Evolutionary conservation across 495 filamentous ascomycete species (phyloP).

Genomic region (Physcia stellaris): DNA sequence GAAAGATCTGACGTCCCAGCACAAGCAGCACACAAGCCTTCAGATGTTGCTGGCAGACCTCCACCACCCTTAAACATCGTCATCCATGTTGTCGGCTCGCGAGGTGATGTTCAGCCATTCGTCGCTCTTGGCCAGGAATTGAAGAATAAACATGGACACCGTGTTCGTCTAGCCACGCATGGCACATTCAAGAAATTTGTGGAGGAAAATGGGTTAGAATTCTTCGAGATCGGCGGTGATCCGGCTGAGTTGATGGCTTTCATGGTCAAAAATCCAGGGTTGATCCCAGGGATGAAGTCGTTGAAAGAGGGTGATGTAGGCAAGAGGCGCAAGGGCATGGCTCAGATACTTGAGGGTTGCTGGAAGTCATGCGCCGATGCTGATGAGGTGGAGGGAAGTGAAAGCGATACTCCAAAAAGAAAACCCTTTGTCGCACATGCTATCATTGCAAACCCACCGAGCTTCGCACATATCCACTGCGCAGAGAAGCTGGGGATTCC

Average conservation of each 20-base stretch:
- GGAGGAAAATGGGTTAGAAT: slow-evolving; percentile 50
- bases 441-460: slow-evolving; percentile 56
- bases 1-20: slow-evolving; percentile 15
- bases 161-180: slow-evolving; percentile 58
- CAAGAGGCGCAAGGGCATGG: slow-evolving; percentile 43
- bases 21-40: slow-evolving; percentile 4
- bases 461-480: slow-evolving; percentile 53
- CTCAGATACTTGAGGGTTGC: slow-evolving; percentile 46
- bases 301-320: slow-evolving; percentile 53
- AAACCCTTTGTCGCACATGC: slow-evolving; percentile 52
- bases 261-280: slow-evolving; percentile 67
- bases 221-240: slow-evolving; percentile 60
- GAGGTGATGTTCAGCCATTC: slow-evolving; percentile 58
- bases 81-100: slow-evolving; percentile 56
- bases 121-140: slow-evolving; percentile 44
- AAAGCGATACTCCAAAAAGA: not conserved
- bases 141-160: slow-evolving; percentile 43
- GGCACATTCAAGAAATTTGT: slow-evolving; percentile 55
- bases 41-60: not conserved
- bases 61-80: slow-evolving; percentile 42
- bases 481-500: slow-evolving; percentile 48
- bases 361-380: slow-evolving; percentile 48
- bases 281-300: slow-evolving; percentile 51
- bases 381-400: slow-evolving; percentile 16
- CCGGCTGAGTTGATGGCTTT: slow-evolving; percentile 67